A percentile compares a stretch with the other conserved stretches of the same genome.
phyloP scores from a whole-genome alignment of 768 basidiomycete genomes.

The Rhodotorula babjevae region DNA sequence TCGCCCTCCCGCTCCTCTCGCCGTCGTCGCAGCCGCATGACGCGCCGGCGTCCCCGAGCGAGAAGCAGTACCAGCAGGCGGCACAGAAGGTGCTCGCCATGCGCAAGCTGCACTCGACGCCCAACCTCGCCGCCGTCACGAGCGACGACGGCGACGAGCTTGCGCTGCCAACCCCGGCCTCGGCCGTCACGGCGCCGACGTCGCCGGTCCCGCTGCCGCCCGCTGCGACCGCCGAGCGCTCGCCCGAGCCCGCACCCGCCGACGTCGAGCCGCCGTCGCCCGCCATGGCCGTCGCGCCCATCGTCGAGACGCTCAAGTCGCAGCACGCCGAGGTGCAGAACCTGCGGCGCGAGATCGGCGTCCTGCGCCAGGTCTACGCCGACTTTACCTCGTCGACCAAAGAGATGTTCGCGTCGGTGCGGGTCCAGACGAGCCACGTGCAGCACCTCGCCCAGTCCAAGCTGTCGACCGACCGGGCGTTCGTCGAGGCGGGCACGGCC shows the following conservation, averaged over 20 bases:
- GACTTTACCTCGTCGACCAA: constrained; percentile 92
- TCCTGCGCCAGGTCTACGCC: constrained; percentile 89
- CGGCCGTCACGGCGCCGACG: neutral
- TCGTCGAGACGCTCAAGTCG: constrained; percentile 57
- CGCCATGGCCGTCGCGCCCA: constrained; percentile 5
- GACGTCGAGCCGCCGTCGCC: constrained; percentile 50
- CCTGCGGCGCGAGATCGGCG: constrained; percentile 82
- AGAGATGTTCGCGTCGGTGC: constrained; percentile 69
- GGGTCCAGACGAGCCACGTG: constrained; percentile 78
- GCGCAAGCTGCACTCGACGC: constrained; percentile 1
- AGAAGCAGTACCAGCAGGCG: constrained; percentile 39
- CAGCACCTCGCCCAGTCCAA: constrained; percentile 75
- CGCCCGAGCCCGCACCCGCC: neutral
- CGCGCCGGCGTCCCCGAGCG: constrained; percentile 35
- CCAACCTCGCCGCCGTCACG: neutral
- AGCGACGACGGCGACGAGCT: constrained; percentile 4
- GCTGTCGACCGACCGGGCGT: constrained; percentile 78
- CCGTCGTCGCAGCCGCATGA: neutral
- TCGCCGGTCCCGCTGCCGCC: neutral
- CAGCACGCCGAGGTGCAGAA: constrained; percentile 95
- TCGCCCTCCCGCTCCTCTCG: constrained; percentile 10
- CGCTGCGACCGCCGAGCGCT: constrained; percentile 26
- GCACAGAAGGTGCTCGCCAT: constrained; percentile 30
- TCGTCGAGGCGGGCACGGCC: constrained; percentile 84
- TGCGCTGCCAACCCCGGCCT: neutral